A percentile compares a stretch with the other conserved stretches of the same genome.
Evolutionary conservation across 305 asterid species (phyloP).

Genomic region (Fraxinus ornus): DNA sequence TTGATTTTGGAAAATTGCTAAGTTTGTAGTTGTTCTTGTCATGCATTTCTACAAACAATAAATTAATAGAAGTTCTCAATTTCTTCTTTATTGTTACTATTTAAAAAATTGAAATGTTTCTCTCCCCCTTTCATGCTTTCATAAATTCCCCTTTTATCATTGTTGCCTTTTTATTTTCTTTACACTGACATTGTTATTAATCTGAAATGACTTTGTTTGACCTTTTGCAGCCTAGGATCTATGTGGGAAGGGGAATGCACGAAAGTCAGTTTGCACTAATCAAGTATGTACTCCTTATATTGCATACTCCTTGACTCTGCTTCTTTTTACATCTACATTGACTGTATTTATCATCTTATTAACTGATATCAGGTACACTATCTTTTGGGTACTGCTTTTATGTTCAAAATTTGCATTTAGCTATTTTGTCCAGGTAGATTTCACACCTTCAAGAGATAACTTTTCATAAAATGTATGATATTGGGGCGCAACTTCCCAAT

Average conservation of each 20-base stretch:
- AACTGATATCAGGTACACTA: constrained; percentile 66
- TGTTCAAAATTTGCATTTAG: constrained; percentile 75
- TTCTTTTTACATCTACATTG: constrained; percentile 24
- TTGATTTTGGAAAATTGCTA: neutral
- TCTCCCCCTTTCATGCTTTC: neutral
- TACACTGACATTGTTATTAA: neutral
- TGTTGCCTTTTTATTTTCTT: neutral
- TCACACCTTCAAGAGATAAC: constrained; percentile 23
- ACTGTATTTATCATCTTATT: constrained; percentile 18
- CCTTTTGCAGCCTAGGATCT: constrained; percentile 82
- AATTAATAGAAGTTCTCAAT: neutral
- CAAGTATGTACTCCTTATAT: constrained; percentile 53
- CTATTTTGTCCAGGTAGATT: constrained; percentile 81
- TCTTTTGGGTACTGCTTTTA: constrained; percentile 89
- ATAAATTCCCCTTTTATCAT: neutral
- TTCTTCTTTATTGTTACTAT: neutral
- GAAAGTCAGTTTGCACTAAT: constrained; percentile 93
- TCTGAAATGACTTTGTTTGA: neutral
- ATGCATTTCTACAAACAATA: neutral
- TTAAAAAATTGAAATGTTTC: neutral
- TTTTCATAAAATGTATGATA: constrained; percentile 15
- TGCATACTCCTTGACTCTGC: constrained; percentile 22
- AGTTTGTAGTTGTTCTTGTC: neutral
- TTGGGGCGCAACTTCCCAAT: constrained; percentile 16
- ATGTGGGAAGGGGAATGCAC: constrained; percentile 99